Percentiles rank a stretch among this genome's conserved stretches.
Conservation (phyloP, 768 basidiomycete species). For the Mycena vitilis region DNA sequence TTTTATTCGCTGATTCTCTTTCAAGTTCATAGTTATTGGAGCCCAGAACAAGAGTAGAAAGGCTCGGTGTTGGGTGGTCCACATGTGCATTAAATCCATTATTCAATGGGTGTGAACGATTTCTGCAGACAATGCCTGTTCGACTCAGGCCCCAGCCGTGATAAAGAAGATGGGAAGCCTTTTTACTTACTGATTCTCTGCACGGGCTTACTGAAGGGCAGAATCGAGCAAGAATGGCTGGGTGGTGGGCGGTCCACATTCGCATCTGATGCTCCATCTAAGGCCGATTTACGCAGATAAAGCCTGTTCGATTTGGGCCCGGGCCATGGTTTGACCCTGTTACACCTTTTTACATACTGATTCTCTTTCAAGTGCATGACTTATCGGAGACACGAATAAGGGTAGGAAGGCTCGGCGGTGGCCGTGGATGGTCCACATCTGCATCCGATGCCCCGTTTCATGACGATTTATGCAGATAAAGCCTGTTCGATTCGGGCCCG, state of each 20-base stretch:
- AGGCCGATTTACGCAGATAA: not conserved
- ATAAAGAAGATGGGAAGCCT: too few species aligned
- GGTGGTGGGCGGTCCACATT: constrained; percentile 13
- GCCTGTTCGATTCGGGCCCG: constrained; percentile 16
- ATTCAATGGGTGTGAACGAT: too few species aligned
- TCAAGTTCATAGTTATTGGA: too few species aligned
- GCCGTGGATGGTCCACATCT: constrained; percentile 4
- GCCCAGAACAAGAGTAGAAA: not conserved
- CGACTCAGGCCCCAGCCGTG: too few species aligned
- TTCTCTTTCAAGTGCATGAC: too few species aligned
- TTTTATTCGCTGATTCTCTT: not conserved
- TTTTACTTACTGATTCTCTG: not conserved
- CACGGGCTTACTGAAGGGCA: too few species aligned
- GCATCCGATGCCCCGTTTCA: not conserved
- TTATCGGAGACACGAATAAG: not conserved
- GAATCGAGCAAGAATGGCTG: not conserved
- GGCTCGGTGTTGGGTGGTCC: constrained; percentile 12
- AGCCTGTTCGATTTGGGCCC: constrained; percentile 19
- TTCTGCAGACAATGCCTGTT: not conserved
- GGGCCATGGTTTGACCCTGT: not conserved
- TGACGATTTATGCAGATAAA: not conserved
- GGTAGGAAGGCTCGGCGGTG: not conserved
- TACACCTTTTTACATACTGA: too few species aligned
- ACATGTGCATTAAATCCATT: not conserved
- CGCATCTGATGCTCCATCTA: not conserved